These are phyloP conservation scores for Cyphellophora attinorum DNA, from an alignment of 2,329 filamentous ascomycete genomes.

Conservation along the genomic window DNA sequence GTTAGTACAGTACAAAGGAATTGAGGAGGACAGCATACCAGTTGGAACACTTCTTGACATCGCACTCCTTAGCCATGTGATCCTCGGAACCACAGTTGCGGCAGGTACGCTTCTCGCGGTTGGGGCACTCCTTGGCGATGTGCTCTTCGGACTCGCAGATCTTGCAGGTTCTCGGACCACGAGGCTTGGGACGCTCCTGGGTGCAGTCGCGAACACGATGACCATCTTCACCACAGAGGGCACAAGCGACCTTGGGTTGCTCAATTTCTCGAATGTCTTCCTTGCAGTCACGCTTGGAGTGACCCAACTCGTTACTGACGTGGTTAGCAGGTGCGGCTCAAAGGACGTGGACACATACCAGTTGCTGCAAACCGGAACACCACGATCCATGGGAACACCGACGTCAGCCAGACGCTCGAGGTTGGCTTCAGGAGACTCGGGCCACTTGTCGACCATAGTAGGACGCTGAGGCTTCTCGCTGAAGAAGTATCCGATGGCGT, in stretches of 20 bases:
- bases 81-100: conserved; percentile 43
- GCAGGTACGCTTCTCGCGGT: conserved; percentile 31
- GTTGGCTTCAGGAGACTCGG: conserved; percentile 39
- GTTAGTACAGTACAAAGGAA: background rate
- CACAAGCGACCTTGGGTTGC: conserved; percentile 38
- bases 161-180: conserved; percentile 14
- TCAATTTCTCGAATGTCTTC: conserved; percentile 33
- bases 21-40: conserved; percentile 18
- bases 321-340: background rate
- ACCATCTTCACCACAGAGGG: conserved; percentile 34
- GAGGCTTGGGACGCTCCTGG: conserved; percentile 20
- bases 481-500: conserved; percentile 40
- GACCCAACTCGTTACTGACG: conserved; percentile 35
- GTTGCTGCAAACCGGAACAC: conserved; percentile 41
- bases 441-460: conserved; percentile 40
- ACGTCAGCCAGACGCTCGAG: conserved; percentile 41
- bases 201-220: conserved; percentile 41
- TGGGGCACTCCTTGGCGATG: conserved; percentile 16
- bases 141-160: conserved; percentile 17
- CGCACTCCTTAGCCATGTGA: conserved; percentile 36
- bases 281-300: conserved; percentile 36
- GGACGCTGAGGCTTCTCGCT: conserved; percentile 36
- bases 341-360: conserved; percentile 22
- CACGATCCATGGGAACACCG: conserved; percentile 40
- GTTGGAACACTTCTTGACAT: conserved; percentile 33